Evolutionary conservation across 2,329 filamentous ascomycete genomes (phyloP).

Genomic region (Alternaria longipes): DNA sequence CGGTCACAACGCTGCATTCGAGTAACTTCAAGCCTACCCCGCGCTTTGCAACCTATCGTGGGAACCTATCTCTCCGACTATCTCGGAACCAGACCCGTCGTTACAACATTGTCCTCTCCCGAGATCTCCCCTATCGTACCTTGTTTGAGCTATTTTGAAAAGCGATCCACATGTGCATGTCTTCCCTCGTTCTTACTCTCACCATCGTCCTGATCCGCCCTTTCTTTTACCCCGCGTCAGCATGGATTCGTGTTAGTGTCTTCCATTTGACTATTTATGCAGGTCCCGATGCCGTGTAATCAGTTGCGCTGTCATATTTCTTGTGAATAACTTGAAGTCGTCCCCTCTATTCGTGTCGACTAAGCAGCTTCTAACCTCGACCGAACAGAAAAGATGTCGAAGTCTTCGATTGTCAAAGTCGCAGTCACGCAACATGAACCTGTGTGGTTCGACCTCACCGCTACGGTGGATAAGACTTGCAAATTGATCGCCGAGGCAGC

Average conservation of each 20-base stretch:
- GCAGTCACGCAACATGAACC: slow-evolving; percentile 68
- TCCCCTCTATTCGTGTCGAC: neutral
- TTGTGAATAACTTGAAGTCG: neutral
- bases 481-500: slow-evolving; percentile 66
- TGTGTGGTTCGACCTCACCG: slow-evolving; percentile 67
- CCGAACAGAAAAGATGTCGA: neutral
- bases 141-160: neutral
- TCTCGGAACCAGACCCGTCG: neutral
- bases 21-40: neutral
- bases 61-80: neutral
- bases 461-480: slow-evolving; percentile 65
- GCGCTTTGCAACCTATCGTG: neutral
- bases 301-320: neutral
- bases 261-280: neutral
- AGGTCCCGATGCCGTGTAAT: neutral
- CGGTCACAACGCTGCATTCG: neutral
- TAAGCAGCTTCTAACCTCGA: neutral
- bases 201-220: neutral
- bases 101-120: neutral
- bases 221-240: neutral
- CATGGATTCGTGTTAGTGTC: neutral
- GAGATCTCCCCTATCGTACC: neutral
- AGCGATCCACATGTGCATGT: neutral
- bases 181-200: neutral
- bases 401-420: slow-evolving; percentile 38